Percentiles rank a stretch among this genome's conserved stretches.
These are phyloP conservation scores for Penicillium salamii DNA, from an alignment of 495 filamentous ascomycete species.

Conservation along the genomic window DNA sequence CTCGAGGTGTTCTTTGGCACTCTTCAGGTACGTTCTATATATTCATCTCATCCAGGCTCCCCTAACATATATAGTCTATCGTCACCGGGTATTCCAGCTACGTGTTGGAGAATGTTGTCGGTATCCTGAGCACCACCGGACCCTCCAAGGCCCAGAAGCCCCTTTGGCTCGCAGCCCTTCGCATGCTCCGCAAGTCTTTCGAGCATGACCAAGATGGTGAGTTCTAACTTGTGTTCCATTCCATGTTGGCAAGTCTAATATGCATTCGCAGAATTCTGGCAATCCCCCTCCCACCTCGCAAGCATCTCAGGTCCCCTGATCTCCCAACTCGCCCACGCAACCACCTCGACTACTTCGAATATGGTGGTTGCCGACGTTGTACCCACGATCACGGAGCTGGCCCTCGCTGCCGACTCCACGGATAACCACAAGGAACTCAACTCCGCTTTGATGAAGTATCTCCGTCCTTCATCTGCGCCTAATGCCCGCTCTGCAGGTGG, in stretches of 20 bases:
- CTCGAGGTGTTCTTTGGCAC: conserved; percentile 72
- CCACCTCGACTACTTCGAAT: conserved; percentile 32
- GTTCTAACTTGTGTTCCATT: conserved; percentile 4
- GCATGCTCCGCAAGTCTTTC: conserved; percentile 69
- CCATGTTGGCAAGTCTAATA: neutral
- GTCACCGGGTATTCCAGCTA: conserved; percentile 88
- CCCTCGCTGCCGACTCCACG: conserved; percentile 68
- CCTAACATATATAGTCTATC: conserved; percentile 56
- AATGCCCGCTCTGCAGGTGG: conserved; percentile 51
- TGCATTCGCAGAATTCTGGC: conserved; percentile 68
- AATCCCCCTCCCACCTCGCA: conserved; percentile 79
- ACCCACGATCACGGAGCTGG: conserved; percentile 71
- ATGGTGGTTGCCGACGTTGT: conserved; percentile 47
- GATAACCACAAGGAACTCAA: conserved; percentile 91
- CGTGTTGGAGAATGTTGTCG: conserved; percentile 68
- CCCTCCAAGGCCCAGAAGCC: conserved; percentile 49
- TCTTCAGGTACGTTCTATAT: conserved; percentile 59
- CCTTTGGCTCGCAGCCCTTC: conserved; percentile 62
- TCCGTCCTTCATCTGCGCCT: conserved; percentile 66
- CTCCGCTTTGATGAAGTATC: conserved; percentile 64
- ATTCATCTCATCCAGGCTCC: neutral
- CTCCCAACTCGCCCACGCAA: conserved; percentile 60
- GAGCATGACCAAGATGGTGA: conserved; percentile 72
- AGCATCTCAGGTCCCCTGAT: conserved; percentile 66
- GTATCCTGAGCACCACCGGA: conserved; percentile 54